Conservation (phyloP, 495 filamentous ascomycete species). For the Aspergillus panamensis region DNA sequence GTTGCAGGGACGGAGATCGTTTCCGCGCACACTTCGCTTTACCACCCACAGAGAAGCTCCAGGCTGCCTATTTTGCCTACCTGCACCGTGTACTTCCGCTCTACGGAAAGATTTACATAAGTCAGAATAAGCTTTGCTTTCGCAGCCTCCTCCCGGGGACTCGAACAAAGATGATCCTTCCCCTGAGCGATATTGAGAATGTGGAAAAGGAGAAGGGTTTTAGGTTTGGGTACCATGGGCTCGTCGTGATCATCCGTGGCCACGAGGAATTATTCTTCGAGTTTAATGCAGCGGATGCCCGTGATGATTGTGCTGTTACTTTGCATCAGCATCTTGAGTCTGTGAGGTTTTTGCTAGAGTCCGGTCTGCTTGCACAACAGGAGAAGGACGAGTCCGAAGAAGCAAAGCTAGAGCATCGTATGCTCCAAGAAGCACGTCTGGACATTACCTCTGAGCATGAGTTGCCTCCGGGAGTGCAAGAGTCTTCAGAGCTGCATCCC, state of each 20-base stretch:
- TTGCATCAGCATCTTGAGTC: conserved; percentile 73
- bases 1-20: conserved; percentile 62
- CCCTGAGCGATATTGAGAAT: conserved; percentile 88
- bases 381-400: conserved; percentile 69
- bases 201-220: conserved; percentile 95
- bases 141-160: conserved; percentile 87
- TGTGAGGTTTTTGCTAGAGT: conserved; percentile 67
- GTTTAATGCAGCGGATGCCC: conserved; percentile 67
- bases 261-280: conserved; percentile 98
- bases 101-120: conserved; percentile 96
- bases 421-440: conserved; percentile 73
- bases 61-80: conserved; percentile 86
- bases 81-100: conserved; percentile 84
- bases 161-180: conserved; percentile 88
- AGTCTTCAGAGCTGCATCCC: conserved; percentile 50
- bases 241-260: conserved; percentile 87
- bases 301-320: conserved; percentile 86
- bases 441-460: conserved; percentile 58
- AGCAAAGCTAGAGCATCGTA: conserved; percentile 77
- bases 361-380: conserved; percentile 62
- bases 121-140: conserved; percentile 88
- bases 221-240: conserved; percentile 83
- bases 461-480: conserved; percentile 34
- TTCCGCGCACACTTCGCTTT: conserved; percentile 90
- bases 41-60: conserved; percentile 76